Evolutionary conservation across 2,329 filamentous ascomycete genomes (phyloP).

Genomic region (Rhynchosporium secalis): DNA sequence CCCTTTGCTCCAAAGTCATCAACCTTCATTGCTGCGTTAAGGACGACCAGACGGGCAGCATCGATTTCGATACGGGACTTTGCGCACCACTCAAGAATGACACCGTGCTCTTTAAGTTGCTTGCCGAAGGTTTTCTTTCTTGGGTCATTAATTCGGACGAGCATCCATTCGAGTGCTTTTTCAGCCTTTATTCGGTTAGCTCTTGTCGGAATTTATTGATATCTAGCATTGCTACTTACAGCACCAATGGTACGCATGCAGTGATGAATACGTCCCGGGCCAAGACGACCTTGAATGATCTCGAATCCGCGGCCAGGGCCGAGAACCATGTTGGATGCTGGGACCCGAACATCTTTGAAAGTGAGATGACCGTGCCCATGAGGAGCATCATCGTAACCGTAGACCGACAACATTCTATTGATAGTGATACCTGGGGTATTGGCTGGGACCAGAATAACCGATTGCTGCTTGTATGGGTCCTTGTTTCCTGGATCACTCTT

Average conservation of each 20-base stretch:
- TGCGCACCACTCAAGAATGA: constrained; percentile 93
- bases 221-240: constrained; percentile 45
- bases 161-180: constrained; percentile 89
- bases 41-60: constrained; percentile 81
- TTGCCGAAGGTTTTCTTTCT: constrained; percentile 90
- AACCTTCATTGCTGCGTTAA: constrained; percentile 95
- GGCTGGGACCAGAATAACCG: constrained; percentile 84
- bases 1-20: constrained; percentile 86
- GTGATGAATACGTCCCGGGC: constrained; percentile 95
- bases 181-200: constrained; percentile 59
- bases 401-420: constrained; percentile 89
- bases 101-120: constrained; percentile 81
- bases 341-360: constrained; percentile 89
- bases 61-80: constrained; percentile 93
- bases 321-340: constrained; percentile 79
- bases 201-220: neutral
- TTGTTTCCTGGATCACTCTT: constrained; percentile 77
- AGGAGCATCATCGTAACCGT: constrained; percentile 96
- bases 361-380: constrained; percentile 93
- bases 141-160: constrained; percentile 90
- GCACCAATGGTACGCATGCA: constrained; percentile 94
- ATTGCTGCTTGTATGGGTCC: constrained; percentile 86
- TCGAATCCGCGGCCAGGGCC: constrained; percentile 95
- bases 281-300: constrained; percentile 95
- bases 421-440: constrained; percentile 84